These are phyloP conservation scores for Wickerhamomyces ciferrii DNA, from an alignment of 805 yeast genomes.

Conservation along the genomic window DNA sequence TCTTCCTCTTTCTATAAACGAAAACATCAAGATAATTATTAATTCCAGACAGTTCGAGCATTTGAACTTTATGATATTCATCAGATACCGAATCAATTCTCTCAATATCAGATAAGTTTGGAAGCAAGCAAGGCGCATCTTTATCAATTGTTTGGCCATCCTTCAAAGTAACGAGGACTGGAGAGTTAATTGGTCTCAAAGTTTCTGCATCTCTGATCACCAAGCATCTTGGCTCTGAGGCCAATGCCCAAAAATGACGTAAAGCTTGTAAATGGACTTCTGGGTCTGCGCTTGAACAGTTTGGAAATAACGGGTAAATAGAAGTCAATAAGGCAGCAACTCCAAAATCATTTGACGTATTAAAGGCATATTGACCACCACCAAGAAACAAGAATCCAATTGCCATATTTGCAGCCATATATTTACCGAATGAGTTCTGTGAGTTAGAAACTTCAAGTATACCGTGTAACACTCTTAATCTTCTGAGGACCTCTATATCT, in stretches of 20 bases:
- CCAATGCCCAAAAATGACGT: constrained; percentile 85
- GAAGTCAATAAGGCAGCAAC: constrained; percentile 69
- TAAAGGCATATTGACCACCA: constrained; percentile 86
- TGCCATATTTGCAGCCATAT: constrained; percentile 73
- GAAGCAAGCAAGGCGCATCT: constrained; percentile 65
- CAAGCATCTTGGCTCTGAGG: constrained; percentile 79
- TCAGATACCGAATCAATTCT: constrained; percentile 41
- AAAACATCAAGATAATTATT: constrained; percentile 25
- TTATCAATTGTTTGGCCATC: constrained; percentile 30
- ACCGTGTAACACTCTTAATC: constrained; percentile 68
- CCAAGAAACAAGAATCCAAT: constrained; percentile 87
- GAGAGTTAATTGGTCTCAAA: constrained; percentile 46
- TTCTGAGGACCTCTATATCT: constrained; percentile 69
- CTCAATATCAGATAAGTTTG: constrained; percentile 46
- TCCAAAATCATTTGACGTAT: constrained; percentile 50
- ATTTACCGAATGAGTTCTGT: constrained; percentile 55
- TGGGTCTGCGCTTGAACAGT: constrained; percentile 30
- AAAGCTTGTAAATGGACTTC: constrained; percentile 77
- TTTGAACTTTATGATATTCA: constrained; percentile 46
- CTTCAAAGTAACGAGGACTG: constrained; percentile 28
- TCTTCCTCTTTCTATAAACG: constrained; percentile 38
- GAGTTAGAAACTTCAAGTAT: constrained; percentile 10
- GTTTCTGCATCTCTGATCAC: constrained; percentile 66
- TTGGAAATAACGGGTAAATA: constrained; percentile 71
- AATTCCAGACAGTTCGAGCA: constrained; percentile 31